Conservation (phyloP, 83 land plant species). For the Picea abies region DNA sequence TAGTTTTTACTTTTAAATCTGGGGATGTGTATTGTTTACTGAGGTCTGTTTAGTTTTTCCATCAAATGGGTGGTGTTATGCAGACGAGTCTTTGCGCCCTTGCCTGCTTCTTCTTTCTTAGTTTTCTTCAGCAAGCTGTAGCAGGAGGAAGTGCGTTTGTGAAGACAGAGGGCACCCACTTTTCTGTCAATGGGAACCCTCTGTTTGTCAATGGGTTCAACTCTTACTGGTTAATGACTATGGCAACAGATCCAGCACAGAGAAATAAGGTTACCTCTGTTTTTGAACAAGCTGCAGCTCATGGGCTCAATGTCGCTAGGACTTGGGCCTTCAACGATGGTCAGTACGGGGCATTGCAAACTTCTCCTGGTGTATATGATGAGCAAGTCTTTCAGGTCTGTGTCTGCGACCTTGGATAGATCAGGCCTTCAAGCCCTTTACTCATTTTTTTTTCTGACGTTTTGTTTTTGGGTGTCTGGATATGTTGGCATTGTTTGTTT, state of each 20-base stretch:
- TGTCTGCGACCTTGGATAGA: background rate
- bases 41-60: background rate
- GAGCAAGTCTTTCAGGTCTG: conserved; percentile 1
- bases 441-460: background rate
- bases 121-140: no score
- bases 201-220: no score
- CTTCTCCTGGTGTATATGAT: no score
- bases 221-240: no score
- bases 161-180: background rate
- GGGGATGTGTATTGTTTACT: background rate
- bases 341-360: conserved; percentile 30
- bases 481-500: no score
- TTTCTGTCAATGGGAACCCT: no score
- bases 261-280: no score
- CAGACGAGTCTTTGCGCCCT: background rate
- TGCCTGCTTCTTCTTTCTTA: background rate
- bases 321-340: conserved; percentile 68
- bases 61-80: background rate
- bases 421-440: background rate
- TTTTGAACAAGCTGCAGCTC: no score
- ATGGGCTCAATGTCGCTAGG: conserved; percentile 25
- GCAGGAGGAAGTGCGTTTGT: conserved; percentile 13
- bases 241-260: no score
- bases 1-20: background rate
- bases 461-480: background rate